These are phyloP conservation scores for Quercus robur DNA, from an alignment of 306 rosid genomes.

Conservation along the genomic window DNA sequence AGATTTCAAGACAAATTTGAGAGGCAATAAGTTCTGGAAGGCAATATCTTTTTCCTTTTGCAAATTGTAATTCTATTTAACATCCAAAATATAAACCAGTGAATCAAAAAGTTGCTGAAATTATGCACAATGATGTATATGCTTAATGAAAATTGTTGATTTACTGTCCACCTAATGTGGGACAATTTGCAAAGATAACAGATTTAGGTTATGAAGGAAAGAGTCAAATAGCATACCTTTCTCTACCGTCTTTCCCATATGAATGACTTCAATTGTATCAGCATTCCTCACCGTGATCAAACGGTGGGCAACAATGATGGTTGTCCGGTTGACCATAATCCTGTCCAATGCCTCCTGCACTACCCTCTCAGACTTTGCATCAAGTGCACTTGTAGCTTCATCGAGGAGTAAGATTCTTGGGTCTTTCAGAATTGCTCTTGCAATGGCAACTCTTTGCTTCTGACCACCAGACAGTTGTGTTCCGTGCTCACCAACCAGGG, in stretches of 20 bases:
- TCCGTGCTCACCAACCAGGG: conserved; percentile 72
- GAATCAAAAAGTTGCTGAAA: neutral
- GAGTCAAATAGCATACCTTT: conserved; percentile 34
- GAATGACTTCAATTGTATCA: conserved; percentile 57
- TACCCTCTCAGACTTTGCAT: conserved; percentile 58
- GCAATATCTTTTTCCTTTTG: neutral
- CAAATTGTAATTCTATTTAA: neutral
- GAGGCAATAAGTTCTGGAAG: neutral
- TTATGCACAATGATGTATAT: neutral
- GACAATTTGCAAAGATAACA: neutral
- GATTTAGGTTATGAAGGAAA: neutral
- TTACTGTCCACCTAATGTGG: neutral
- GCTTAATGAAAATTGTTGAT: neutral
- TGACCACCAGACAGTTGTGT: conserved; percentile 70
- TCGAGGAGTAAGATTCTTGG: conserved; percentile 68
- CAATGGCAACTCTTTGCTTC: conserved; percentile 60
- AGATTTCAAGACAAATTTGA: neutral
- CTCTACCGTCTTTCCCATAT: conserved; percentile 56
- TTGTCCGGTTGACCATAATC: conserved; percentile 56
- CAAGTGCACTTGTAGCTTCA: conserved; percentile 71
- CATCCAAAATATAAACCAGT: neutral
- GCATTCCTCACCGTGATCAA: conserved; percentile 55
- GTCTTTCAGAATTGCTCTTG: conserved; percentile 72
- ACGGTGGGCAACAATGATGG: conserved; percentile 69
- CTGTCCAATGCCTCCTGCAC: conserved; percentile 65